These are phyloP conservation scores for Laetiporus sulphureus DNA, from an alignment of 1,284 basidiomycete species.

Conservation along the genomic window DNA sequence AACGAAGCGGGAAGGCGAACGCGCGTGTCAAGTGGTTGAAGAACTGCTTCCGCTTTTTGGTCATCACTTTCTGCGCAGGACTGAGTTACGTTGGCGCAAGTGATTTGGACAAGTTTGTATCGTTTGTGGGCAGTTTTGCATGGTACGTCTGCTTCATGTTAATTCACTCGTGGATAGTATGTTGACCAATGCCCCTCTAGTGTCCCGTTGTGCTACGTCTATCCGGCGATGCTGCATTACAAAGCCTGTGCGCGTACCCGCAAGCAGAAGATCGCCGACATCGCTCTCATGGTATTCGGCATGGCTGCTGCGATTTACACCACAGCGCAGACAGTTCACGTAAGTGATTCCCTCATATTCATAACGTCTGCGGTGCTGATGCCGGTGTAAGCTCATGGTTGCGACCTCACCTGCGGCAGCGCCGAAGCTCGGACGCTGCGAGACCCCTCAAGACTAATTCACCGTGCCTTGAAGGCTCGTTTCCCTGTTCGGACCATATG, in stretches of 20 bases:
- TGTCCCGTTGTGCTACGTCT: slow-evolving; percentile 91
- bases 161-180: no score
- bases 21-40: slow-evolving; percentile 81
- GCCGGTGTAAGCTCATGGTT: slow-evolving; percentile 31
- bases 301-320: slow-evolving; percentile 81
- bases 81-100: slow-evolving; percentile 83
- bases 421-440: slow-evolving; percentile 24
- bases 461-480: no score
- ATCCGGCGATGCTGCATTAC: slow-evolving; percentile 92
- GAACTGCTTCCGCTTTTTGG: slow-evolving; percentile 80
- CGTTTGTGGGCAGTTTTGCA: slow-evolving; percentile 89
- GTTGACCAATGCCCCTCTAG: slow-evolving; percentile 32
- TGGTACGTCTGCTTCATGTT: no score
- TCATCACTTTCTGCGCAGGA: slow-evolving; percentile 71
- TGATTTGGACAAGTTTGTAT: slow-evolving; percentile 96
- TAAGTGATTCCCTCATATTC: slow-evolving; percentile 26
- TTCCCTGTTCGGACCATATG: background rate
- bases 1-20: slow-evolving; percentile 77
- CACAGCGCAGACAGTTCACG: slow-evolving; percentile 72
- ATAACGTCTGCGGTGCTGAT: slow-evolving; percentile 1
- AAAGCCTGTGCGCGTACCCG: slow-evolving; percentile 78
- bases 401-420: slow-evolving; percentile 21
- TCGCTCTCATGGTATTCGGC: slow-evolving; percentile 80
- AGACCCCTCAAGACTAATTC: slow-evolving; percentile 5
- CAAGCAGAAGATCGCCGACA: slow-evolving; percentile 68